phyloP scores from a whole-genome alignment of 495 filamentous ascomycete genomes.

The Lineolata rhizophorae region DNA sequence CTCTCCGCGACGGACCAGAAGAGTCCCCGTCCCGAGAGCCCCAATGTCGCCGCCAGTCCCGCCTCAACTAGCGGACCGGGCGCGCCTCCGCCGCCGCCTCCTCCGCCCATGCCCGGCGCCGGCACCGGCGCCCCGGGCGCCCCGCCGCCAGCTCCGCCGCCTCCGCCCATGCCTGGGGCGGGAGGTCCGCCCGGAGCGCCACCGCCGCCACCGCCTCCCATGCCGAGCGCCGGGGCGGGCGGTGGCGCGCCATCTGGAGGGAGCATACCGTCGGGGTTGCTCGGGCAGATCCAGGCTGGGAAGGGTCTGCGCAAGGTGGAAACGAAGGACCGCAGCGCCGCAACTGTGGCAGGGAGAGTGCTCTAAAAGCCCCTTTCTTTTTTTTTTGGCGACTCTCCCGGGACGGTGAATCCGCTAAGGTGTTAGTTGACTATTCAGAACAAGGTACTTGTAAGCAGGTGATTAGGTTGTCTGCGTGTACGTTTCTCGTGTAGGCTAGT shows the following conservation, averaged over 20 bases:
- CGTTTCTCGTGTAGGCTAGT: too few species aligned
- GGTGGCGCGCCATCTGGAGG: conserved; percentile 22
- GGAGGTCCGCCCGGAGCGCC: conserved; percentile 25
- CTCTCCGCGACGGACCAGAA: conserved; percentile 63
- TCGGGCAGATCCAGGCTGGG: conserved; percentile 64
- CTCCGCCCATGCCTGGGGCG: conserved; percentile 23
- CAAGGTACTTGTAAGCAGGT: too few species aligned
- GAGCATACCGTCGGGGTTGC: too few species aligned
- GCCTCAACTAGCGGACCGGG: conserved; percentile 1
- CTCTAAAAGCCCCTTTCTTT: neutral
- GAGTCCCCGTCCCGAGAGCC: conserved; percentile 11
- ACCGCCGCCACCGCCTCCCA: conserved; percentile 19
- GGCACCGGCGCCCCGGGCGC: conserved; percentile 14
- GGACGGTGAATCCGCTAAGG: too few species aligned
- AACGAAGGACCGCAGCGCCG: conserved; percentile 64
- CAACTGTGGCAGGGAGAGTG: conserved; percentile 50
- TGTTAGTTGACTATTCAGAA: too few species aligned
- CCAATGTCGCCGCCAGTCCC: conserved; percentile 18
- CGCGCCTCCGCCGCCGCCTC: conserved; percentile 22
- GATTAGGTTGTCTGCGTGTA: too few species aligned
- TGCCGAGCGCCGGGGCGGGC: conserved; percentile 15
- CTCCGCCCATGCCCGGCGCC: conserved; percentile 14
- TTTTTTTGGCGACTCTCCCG: too few species aligned
- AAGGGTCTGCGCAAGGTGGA: conserved; percentile 57
- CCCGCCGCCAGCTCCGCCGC: conserved; percentile 29